Percentiles rank a stretch among this genome's conserved stretches.
Conservation (phyloP, 2,329 filamentous ascomycete genomes). For the Colletotrichum godetiae region DNA sequence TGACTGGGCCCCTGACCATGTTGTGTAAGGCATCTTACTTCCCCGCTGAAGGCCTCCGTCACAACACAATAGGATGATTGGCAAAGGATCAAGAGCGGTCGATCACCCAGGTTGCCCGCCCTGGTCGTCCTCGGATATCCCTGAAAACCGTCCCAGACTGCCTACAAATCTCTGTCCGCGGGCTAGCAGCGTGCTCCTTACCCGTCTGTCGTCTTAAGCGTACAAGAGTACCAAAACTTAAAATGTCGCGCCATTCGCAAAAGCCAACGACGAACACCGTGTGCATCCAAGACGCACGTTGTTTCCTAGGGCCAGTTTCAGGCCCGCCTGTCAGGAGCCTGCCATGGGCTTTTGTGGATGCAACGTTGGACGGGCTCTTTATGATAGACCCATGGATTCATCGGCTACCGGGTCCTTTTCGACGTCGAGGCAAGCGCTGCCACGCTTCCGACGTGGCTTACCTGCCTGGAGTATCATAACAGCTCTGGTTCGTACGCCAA, state of each 20-base stretch:
- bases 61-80: slow-evolving; percentile 1
- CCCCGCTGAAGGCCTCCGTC: not conserved
- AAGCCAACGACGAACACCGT: slow-evolving; percentile 32
- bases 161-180: slow-evolving; percentile 1
- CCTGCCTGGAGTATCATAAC: not conserved
- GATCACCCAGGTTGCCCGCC: slow-evolving; percentile 9
- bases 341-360: slow-evolving; percentile 29
- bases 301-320: slow-evolving; percentile 33
- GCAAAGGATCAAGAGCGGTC: not conserved
- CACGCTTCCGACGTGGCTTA: not conserved
- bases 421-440: slow-evolving; percentile 6
- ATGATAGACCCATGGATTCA: slow-evolving; percentile 18
- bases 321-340: slow-evolving; percentile 20
- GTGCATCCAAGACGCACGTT: slow-evolving; percentile 26
- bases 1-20: slow-evolving; percentile 23
- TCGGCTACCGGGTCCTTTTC: slow-evolving; percentile 20
- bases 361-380: slow-evolving; percentile 38
- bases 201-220: not conserved
- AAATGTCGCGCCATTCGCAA: not conserved
- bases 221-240: not conserved
- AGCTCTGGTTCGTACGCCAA: slow-evolving; percentile 10
- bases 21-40: slow-evolving; percentile 14
- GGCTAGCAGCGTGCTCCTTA: slow-evolving; percentile 11
- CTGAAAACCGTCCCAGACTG: not conserved
- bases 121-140: slow-evolving; percentile 2